Evolutionary conservation across 2,329 filamentous ascomycete species (phyloP).

Genomic region (Fonsecaea multimorphosa): DNA sequence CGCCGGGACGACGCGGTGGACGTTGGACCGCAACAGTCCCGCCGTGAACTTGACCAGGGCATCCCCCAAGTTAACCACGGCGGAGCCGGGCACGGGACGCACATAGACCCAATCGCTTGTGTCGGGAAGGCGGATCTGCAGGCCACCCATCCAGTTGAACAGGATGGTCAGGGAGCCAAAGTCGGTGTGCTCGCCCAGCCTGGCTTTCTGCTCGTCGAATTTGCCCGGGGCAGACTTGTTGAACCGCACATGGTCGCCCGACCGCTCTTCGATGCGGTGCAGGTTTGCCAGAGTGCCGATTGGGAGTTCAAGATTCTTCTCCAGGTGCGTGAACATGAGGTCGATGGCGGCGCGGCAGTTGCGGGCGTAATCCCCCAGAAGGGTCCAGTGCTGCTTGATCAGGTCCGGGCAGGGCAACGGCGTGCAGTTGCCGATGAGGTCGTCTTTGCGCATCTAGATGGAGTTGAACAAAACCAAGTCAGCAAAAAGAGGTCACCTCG

Average conservation of each 20-base stretch:
- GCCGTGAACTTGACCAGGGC: slow-evolving; percentile 54
- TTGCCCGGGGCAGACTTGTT: slow-evolving; percentile 11
- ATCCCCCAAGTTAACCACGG: slow-evolving; percentile 53
- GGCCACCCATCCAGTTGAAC: slow-evolving; percentile 39
- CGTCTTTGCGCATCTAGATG: slow-evolving; percentile 19
- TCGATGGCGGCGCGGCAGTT: slow-evolving; percentile 21
- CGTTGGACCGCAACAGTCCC: slow-evolving; percentile 49
- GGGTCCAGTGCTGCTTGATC: slow-evolving; percentile 14
- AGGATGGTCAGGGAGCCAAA: slow-evolving; percentile 56
- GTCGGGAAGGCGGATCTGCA: slow-evolving; percentile 16
- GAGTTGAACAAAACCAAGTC: neutral
- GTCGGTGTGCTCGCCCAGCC: slow-evolving; percentile 46
- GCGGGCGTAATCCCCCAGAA: slow-evolving; percentile 12
- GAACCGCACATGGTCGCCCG: slow-evolving; percentile 14
- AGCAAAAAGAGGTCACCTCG: neutral
- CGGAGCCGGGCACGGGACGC: slow-evolving; percentile 55
- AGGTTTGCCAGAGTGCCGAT: slow-evolving; percentile 13
- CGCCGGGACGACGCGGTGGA: slow-evolving; percentile 59
- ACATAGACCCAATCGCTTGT: slow-evolving; percentile 49
- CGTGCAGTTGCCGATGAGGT: slow-evolving; percentile 17
- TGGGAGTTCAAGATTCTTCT: slow-evolving; percentile 13
- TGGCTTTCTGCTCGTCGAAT: slow-evolving; percentile 12
- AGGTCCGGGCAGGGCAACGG: slow-evolving; percentile 19
- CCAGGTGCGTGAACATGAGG: slow-evolving; percentile 16
- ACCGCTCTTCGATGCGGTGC: slow-evolving; percentile 15